Percentiles rank a stretch among this genome's conserved stretches.
These are phyloP conservation scores for Schwanniomyces sp. DNA, from an alignment of 805 yeast species.

Conservation along the genomic window DNA sequence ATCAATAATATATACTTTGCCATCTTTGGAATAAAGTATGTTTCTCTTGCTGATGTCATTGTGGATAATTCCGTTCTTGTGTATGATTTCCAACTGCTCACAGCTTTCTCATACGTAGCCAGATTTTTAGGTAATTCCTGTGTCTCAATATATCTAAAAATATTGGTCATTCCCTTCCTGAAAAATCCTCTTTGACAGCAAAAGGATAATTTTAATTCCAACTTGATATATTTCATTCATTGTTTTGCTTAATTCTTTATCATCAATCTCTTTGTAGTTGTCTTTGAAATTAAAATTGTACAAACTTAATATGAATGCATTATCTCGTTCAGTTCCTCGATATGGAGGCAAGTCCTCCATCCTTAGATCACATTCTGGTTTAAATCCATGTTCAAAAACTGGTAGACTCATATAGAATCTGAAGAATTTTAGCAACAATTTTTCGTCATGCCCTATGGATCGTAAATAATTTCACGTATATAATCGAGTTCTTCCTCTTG, in stretches of 20 bases:
- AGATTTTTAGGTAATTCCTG: not conserved
- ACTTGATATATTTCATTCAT: too few species aligned
- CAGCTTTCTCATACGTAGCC: not conserved
- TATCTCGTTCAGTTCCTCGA: not conserved
- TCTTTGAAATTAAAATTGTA: not conserved
- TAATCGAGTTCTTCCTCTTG: too few species aligned
- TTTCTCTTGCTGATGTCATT: conserved; percentile 1
- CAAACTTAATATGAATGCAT: not conserved
- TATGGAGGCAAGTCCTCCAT: not conserved
- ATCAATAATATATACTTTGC: not conserved
- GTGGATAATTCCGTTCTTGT: conserved; percentile 6
- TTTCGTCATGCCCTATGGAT: too few species aligned
- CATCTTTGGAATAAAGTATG: too few species aligned
- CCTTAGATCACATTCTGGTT: not conserved
- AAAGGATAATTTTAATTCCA: not conserved
- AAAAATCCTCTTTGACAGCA: not conserved
- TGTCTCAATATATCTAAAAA: not conserved
- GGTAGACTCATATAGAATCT: not conserved
- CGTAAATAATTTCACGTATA: too few species aligned
- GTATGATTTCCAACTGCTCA: conserved; percentile 6
- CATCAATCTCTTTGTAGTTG: not conserved
- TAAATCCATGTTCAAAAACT: not conserved
- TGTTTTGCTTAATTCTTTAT: not conserved
- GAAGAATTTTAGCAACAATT: too few species aligned
- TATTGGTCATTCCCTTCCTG: not conserved